Evolutionary conservation across 768 basidiomycete species (phyloP).

Genomic region (Strobilomyces dryophilus): DNA sequence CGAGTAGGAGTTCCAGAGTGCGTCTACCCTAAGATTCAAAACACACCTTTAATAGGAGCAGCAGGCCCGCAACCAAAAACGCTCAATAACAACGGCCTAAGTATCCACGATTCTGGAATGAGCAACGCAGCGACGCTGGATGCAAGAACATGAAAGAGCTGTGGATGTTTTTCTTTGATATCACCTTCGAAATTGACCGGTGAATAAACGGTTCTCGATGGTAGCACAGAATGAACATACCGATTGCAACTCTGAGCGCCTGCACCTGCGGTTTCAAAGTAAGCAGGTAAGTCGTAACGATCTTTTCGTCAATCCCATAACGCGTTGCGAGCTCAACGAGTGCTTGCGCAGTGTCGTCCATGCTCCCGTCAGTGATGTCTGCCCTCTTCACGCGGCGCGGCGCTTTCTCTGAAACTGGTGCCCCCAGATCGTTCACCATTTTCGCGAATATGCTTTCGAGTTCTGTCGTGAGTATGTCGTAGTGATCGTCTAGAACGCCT

Average conservation of each 20-base stretch:
- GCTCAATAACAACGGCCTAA: constrained; percentile 9
- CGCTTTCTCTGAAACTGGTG: background rate
- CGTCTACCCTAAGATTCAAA: rapidly evolving
- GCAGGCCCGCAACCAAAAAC: constrained; percentile 14
- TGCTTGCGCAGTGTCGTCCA: constrained; percentile 2
- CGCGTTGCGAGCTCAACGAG: background rate
- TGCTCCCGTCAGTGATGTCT: constrained; percentile 3
- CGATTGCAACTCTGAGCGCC: constrained; percentile 4
- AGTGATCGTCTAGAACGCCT: constrained; percentile 1
- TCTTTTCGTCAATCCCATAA: constrained; percentile 6
- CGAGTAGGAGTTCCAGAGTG: background rate
- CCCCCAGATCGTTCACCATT: background rate
- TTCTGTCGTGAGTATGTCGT: constrained; percentile 5
- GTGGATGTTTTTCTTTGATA: constrained; percentile 12
- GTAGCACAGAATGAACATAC: background rate
- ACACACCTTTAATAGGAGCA: constrained; percentile 13
- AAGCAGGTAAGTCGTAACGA: background rate
- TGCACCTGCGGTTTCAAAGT: constrained; percentile 6
- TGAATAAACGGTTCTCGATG: no score
- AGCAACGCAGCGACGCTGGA: constrained; percentile 4
- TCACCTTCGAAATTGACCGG: constrained; percentile 3
- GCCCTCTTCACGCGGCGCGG: constrained; percentile 3
- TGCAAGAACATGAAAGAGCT: background rate
- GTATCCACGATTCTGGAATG: constrained; percentile 14
- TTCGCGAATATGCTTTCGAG: constrained; percentile 10